Base-by-base conservation (phyloP, 1,284 basidiomycete genomes). In the Malassezia dermatis region DNA sequence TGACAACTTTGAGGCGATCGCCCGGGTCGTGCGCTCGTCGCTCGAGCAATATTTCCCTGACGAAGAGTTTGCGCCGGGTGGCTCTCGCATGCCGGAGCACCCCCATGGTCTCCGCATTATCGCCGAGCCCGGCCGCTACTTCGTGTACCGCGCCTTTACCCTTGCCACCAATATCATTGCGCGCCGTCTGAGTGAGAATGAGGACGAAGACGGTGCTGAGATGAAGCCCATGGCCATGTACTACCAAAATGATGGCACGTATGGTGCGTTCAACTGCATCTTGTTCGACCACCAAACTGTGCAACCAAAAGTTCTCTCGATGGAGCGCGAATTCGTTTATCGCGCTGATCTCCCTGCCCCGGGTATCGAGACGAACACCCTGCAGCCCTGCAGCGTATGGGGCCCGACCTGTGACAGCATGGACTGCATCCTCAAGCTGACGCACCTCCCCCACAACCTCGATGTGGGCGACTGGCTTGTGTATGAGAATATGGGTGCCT, bases 251-350 rank as follows among this genome's bases (percentile, higher is more conserved):
- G 71, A 74, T 53, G 71, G 71, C 30, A 61, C 72, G 37, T 98
- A 98, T 77, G 91, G 93, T 51, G 87, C 93, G 19, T 96, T 98
- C 82, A 96, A 98, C 81, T 90, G 88, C 77, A 87, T 89, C 76
- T 79, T 93, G 72, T 93, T 91, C 76, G 89, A 93, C 77, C 89
- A 91, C 77, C 87, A 89, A 73, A 81, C 84, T 58, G 85, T 88
- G 17, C 81, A 85, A 68, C 89, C 89, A 37, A 84, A 87, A 75
- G 86, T 89, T 26, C 79, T 91, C 48, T 81, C 81, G 17, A 69
- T 74, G 3, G 53, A 64, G 8, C 54, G 61, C 37, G 49, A 67
- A 44, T 71, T 65, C 41, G 65, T 61, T 12, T 74, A 73, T 76
- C 64, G 76, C 73, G 35, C 76, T 64, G 39, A 51, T 17, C 30